Evolutionary conservation across 306 rosid species (phyloP), one percentile per base, ranked within the genome.

Genomic region (Acacia confusa): DNA sequence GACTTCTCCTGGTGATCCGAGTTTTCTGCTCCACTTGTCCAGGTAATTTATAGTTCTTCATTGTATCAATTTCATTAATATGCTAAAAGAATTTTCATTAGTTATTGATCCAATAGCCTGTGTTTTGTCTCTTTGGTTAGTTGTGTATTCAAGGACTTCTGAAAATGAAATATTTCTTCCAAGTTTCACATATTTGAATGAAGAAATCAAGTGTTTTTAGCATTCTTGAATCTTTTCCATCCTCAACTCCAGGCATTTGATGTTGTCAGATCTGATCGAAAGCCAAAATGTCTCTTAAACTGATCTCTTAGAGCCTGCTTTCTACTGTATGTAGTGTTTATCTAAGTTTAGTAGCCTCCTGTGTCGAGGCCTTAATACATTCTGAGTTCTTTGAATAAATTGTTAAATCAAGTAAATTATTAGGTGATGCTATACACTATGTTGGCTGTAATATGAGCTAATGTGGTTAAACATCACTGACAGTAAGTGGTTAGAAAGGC

Each of bases 1-100:
- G 78, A 90, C 97, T 55, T 88, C 87, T 74, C 95, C 95, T 0
- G 97, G 95, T 19, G 84, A 88, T 82, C 94, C 99, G 15, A 78
- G 78, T 79, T 92, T 95, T 82, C 69, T 86, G 71, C 77, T 93
- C 70, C 87, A 90, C 88, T 85, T 93, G 78, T 82, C 95, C 22
- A 89, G 97, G 97, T 95, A 92, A 55, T 57, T 67, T 16, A 70
- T 75, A 34, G 60, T 55, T 78, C 24, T 38, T 55, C 17, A 25
- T 83, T 28, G 9, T 47, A 34, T 40, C 50, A 24, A 58, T 50
- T 79, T 83, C 47, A 17, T 27, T 69, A 57, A 24, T 76, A 66
- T 16, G 57, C 16, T 78, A 32, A 40, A 8, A 7, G 22, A 53
- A 11, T 36, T 13, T 78, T 80, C n/a, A 71, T 55, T 68, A 2